Evolutionary conservation across 768 basidiomycete species (phyloP).

Genomic region (Xanthoconium stramineum): DNA sequence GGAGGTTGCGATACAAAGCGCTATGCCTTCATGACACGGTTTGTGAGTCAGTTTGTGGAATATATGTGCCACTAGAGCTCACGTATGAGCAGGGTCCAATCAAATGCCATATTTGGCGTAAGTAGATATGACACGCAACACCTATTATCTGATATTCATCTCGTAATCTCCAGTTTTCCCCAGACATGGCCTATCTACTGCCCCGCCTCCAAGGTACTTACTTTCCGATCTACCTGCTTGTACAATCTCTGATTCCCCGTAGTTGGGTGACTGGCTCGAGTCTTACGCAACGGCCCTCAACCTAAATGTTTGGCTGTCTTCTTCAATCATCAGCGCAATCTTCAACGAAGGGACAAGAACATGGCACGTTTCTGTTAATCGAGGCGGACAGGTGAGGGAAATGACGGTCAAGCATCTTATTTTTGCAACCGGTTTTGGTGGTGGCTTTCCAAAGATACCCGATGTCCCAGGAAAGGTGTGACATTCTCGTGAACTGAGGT

Average conservation of each 20-base stretch:
- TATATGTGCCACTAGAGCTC: constrained; percentile 2
- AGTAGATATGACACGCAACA: constrained; percentile 15
- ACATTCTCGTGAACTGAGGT: neutral
- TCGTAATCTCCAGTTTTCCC: constrained; percentile 41
- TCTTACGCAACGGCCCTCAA: constrained; percentile 55
- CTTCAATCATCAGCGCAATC: constrained; percentile 33
- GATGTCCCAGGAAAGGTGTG: constrained; percentile 40
- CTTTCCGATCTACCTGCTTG: neutral
- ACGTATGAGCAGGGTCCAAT: constrained; percentile 39
- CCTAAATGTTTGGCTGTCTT: constrained; percentile 57
- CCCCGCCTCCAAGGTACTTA: constrained; percentile 48
- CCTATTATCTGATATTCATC: neutral
- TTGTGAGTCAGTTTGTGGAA: constrained; percentile 34
- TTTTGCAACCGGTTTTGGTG: constrained; percentile 52
- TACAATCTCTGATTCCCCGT: neutral
- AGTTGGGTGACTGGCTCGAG: constrained; percentile 66
- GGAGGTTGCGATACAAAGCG: constrained; percentile 56
- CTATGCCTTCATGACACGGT: constrained; percentile 51
- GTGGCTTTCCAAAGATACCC: constrained; percentile 46
- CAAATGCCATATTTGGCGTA: constrained; percentile 55
- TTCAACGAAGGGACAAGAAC: constrained; percentile 35
- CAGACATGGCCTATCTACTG: constrained; percentile 49
- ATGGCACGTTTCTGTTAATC: constrained; percentile 43
- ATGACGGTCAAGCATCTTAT: constrained; percentile 49
- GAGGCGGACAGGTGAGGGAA: constrained; percentile 28